Base-by-base conservation (phyloP, 1,284 basidiomycete genomes). In the Porogramme epimiltina region DNA sequence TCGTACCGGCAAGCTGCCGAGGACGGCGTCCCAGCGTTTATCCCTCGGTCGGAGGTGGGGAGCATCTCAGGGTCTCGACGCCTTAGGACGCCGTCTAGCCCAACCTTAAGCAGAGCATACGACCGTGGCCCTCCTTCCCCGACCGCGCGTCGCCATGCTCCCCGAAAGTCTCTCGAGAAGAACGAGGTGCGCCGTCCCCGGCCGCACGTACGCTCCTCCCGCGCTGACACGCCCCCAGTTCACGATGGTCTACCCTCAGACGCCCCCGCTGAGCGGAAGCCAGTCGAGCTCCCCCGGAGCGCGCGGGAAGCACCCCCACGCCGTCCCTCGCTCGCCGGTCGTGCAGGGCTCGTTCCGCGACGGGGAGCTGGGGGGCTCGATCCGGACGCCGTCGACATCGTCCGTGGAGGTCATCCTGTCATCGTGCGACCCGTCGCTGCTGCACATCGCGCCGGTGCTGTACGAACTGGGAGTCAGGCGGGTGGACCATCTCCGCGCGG, bases 401-500 rank as follows among this genome's bases (percentile, higher is more conserved):
- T 68, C 73, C n/a, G 64, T 85, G 20, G 78, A 79, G 34, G 62
- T 70, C 3, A 69, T 85, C 28, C 72, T 86, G 16, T 65, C 72
- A 2, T 77, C 82, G 3, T 87, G 83, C 60, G 72, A 79, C 47
- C 84, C 85, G 16, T 77, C 84, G 4, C 64, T 87, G 38, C 45
- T 77, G 16, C 87, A 88, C 67, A 76, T 87, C 36, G 68, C 73
- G 0, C 82, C 82, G 0, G 68, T 79, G 3, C 67, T 89, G 34
- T 70, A 70, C 22, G 74, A 68, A 23, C 69, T 89, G 13, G 86
- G 86, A 0, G 84, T 89, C 31, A 67, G 72, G 40, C 75, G 70
- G 13, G 70, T 79, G 48, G 82, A 80, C 42, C 85, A 89, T 65
- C 66, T 89, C 39, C 72, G 75, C 19, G 86, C 86, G 4, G 69